Base-by-base conservation (phyloP, 179 eudicot species). In the Gypsophila paniculata region DNA sequence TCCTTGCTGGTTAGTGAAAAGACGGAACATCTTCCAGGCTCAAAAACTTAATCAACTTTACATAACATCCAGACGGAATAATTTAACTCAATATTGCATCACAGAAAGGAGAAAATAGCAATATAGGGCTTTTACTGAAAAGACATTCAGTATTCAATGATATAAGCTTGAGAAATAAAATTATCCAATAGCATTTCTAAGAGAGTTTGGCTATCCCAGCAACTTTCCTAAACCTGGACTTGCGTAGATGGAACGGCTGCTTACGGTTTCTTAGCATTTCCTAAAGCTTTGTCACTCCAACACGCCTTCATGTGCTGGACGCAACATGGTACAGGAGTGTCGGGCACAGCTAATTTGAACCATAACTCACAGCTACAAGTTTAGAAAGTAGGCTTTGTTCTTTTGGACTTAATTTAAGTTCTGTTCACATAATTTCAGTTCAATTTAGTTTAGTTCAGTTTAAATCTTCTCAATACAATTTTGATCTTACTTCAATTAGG, bases 1-100 rank as follows among this genome's bases (percentile, higher is more conserved):
- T 5, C 29, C 68, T 65, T 54, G 15, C 6, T 85, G 96, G 96
- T 91, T 96, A 10, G 97, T n/a, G 97, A 76, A 91, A 91, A 75
- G 91, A 76, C 97, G 90, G 90, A 59, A 78, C 87, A 86, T 77
- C 91, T 90, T 80, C 93, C 91, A 77, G 99, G 99, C 84, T 94
- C 97, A 80, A 91, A 65, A 9, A 36, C 11, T 29, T 44, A 22
- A 64, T 26, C 34, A 46, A 49, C 7, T 52, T 19, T 6, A 9
- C 42, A 76, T 11, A 68, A 8, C 36, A 76, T n/a, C 29, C 65
- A 66, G 34, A 65, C 29, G 8, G 14, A 2, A 42, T 48, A 65
- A 65, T 65, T 32, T 61, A 19, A 61, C 42, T 51, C 54, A 61
- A 4, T 32, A 61, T 61, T 32, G 32, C 65, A 61, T 32, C 39